These are phyloP conservation scores for Chalaropsis ovoidea DNA, from an alignment of 2,329 filamentous ascomycete genomes.

Conservation along the genomic window DNA sequence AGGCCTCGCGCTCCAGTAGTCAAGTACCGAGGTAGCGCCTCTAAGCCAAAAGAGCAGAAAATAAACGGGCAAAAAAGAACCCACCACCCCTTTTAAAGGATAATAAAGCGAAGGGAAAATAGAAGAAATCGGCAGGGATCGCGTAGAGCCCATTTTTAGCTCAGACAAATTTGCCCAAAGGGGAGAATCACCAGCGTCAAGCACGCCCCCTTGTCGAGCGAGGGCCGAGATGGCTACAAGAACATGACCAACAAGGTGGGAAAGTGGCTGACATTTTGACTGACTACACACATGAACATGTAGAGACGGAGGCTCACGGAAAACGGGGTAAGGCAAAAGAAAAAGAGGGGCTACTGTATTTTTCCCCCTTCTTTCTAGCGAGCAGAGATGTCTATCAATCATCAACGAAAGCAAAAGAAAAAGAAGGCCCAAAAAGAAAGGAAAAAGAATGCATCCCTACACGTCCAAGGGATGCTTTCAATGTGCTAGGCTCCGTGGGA, in stretches of 20 bases:
- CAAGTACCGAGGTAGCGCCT: slow-evolving; percentile 3
- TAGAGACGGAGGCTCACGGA: too few relatives aligned
- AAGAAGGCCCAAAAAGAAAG: not conserved
- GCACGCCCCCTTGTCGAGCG: not conserved
- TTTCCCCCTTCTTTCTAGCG: too few relatives aligned
- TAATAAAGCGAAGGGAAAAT: not conserved
- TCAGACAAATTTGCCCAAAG: slow-evolving; percentile 16
- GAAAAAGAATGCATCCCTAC: not conserved
- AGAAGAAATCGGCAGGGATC: slow-evolving; percentile 14
- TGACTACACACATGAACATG: not conserved
- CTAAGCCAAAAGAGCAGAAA: not conserved
- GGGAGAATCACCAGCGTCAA: not conserved
- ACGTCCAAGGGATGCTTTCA: not conserved
- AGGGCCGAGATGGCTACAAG: slow-evolving; percentile 1
- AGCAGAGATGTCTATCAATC: too few relatives aligned
- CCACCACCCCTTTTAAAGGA: not conserved
- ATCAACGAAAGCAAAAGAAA: too few relatives aligned
- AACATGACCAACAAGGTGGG: not conserved
- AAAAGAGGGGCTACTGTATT: too few relatives aligned
- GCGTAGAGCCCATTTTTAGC: slow-evolving; percentile 15
- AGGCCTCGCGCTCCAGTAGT: not conserved
- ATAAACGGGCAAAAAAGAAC: not conserved
- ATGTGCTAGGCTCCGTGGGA: not conserved
- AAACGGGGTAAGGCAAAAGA: too few relatives aligned
- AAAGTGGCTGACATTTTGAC: slow-evolving; percentile 1